Conservation (phyloP, 2,329 filamentous ascomycete genomes). For the Epichloe brachyelytri region DNA sequence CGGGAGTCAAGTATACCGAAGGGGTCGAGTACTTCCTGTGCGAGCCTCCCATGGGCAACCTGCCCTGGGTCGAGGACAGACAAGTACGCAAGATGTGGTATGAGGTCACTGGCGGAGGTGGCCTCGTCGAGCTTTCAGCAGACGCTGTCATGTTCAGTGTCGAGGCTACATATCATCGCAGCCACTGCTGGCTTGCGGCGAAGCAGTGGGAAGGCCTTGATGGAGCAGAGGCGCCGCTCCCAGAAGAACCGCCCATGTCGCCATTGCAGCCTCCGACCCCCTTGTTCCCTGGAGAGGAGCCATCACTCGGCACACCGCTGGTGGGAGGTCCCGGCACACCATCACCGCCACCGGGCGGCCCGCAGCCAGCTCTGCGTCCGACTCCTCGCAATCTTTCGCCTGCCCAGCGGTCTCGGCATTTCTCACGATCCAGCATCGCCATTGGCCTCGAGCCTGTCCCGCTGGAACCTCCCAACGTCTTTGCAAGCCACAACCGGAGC, state of each 20-base stretch:
- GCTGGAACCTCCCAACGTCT: conserved; percentile 19
- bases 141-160: conserved; percentile 49
- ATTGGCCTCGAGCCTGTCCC: conserved; percentile 31
- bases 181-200: conserved; percentile 42
- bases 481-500: conserved; percentile 19
- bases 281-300: conserved; percentile 21
- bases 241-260: conserved; percentile 22
- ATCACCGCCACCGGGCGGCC: conserved; percentile 15
- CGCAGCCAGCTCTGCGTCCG: conserved; percentile 16
- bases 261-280: conserved; percentile 25
- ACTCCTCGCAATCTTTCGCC: conserved; percentile 26
- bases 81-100: conserved; percentile 60
- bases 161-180: conserved; percentile 46
- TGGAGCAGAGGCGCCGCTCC: conserved; percentile 14
- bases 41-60: conserved; percentile 56
- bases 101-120: conserved; percentile 52
- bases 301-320: conserved; percentile 12
- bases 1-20: conserved; percentile 53
- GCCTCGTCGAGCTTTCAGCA: conserved; percentile 43
- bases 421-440: conserved; percentile 29
- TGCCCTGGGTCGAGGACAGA: conserved; percentile 59
- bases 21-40: conserved; percentile 75
- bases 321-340: conserved; percentile 13
- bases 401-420: conserved; percentile 18
- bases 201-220: conserved; percentile 33